Percentiles rank a stretch among this genome's conserved stretches.
These are phyloP conservation scores for Athelia sp. DNA, from an alignment of 1,284 basidiomycete genomes.

Conservation along the genomic window DNA sequence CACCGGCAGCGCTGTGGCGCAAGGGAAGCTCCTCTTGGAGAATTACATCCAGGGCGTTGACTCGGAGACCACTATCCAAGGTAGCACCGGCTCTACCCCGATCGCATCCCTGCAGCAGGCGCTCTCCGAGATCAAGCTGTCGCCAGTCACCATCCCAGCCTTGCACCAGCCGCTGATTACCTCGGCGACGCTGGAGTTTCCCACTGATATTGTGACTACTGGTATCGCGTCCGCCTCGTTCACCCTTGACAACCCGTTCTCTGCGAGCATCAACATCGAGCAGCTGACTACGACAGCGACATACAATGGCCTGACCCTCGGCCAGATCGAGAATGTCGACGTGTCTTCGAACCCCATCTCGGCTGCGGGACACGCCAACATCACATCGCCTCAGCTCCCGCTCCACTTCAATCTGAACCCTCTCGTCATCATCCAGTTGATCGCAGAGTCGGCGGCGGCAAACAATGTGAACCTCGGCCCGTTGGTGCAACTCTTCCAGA, in stretches of 20 bases:
- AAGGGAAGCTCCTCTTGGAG: conserved; percentile 60
- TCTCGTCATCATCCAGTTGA: conserved; percentile 54
- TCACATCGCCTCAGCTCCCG: conserved; percentile 56
- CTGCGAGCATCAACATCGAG: conserved; percentile 13
- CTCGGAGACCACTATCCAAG: conserved; percentile 48
- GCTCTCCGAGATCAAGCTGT: conserved; percentile 57
- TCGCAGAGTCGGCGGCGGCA: conserved; percentile 47
- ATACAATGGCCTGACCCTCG: conserved; percentile 24
- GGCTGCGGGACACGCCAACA: conserved; percentile 48
- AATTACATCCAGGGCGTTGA: conserved; percentile 69
- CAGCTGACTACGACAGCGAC: too few relatives aligned
- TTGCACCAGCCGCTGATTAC: conserved; percentile 55
- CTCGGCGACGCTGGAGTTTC: conserved; percentile 50
- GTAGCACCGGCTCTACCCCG: conserved; percentile 53
- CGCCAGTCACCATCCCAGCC: conserved; percentile 43
- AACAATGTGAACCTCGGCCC: conserved; percentile 64
- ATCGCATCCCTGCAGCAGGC: conserved; percentile 65
- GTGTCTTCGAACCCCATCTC: too few relatives aligned
- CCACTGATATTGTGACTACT: conserved; percentile 52
- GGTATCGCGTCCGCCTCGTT: conserved; percentile 58
- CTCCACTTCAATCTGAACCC: conserved; percentile 67
- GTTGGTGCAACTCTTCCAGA: conserved; percentile 52
- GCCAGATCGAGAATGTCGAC: too few relatives aligned
- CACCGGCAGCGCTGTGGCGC: conserved; percentile 46
- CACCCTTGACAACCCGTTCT: conserved; percentile 10